phyloP scores from a whole-genome alignment of 1,284 basidiomycete genomes.

The Fomitopsis palustris region DNA sequence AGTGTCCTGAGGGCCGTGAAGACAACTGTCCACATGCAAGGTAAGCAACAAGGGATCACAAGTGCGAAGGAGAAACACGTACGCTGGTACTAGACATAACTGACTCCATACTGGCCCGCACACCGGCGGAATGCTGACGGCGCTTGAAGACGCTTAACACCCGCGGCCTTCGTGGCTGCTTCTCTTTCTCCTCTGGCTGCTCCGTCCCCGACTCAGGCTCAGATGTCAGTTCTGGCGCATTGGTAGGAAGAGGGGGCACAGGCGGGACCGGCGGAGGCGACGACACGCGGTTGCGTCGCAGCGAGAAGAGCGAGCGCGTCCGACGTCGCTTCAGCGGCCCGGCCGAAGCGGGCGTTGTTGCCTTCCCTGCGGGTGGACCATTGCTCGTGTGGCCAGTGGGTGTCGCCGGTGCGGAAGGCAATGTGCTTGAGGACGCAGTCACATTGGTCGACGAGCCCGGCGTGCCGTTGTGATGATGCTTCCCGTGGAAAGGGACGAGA shows the following conservation, averaged over 20 bases:
- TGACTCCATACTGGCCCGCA: constrained; percentile 22
- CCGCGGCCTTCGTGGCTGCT: constrained; percentile 19
- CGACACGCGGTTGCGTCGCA: background rate
- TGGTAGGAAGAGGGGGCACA: constrained; percentile 2
- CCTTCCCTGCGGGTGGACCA: background rate
- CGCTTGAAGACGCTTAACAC: constrained; percentile 41
- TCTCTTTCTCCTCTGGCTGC: constrained; percentile 8
- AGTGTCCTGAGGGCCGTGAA: background rate
- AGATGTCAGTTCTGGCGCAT: constrained; percentile 14
- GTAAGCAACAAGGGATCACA: constrained; percentile 1
- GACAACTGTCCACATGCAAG: background rate
- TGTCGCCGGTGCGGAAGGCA: background rate
- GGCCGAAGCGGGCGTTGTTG: background rate
- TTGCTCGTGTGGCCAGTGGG: background rate
- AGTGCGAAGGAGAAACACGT: constrained; percentile 5
- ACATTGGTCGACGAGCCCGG: background rate
- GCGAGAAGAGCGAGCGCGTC: constrained; percentile 1
- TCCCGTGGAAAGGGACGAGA: constrained; percentile 9
- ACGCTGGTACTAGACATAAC: constrained; percentile 15
- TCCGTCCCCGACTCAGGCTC: constrained; percentile 19
- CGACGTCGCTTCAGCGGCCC: background rate
- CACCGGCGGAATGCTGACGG: constrained; percentile 18
- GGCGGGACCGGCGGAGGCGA: background rate
- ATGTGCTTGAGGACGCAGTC: background rate
- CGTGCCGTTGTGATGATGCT: background rate